Percentiles rank a stretch among this genome's conserved stretches.
Evolutionary conservation across 306 rosid genomes (phyloP).

Genomic region (Coriaria nepalensis): DNA sequence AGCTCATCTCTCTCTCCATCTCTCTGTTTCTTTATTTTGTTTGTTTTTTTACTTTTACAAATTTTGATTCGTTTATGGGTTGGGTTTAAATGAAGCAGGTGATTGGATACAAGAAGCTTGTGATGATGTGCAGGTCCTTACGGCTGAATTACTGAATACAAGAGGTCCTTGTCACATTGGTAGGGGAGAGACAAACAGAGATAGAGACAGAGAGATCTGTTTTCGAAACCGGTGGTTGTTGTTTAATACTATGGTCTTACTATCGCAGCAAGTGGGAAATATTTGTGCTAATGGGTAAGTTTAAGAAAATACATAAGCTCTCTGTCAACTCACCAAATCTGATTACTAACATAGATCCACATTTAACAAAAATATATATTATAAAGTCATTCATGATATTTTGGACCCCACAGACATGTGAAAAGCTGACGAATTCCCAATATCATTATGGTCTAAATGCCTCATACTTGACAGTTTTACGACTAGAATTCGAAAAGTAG

Average conservation of each 20-base stretch:
- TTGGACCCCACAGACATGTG: no score
- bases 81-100: conserved; percentile 16
- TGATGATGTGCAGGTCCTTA: conserved; percentile 10
- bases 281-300: conserved; percentile 2
- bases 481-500: no score
- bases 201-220: not conserved
- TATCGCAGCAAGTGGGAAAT: conserved; percentile 14
- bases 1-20: conserved; percentile 2
- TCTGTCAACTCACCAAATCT: no score
- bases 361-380: no score
- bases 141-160: not conserved
- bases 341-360: no score
- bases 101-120: conserved; percentile 16
- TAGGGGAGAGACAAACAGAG: not conserved
- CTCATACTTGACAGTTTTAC: no score
- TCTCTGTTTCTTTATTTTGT: conserved; percentile 11
- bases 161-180: conserved; percentile 8
- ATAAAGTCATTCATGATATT: no score
- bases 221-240: not conserved
- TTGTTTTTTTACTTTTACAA: conserved; percentile 3
- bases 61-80: conserved; percentile 11
- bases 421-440: no score
- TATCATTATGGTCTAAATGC: no score
- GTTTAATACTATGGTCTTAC: conserved; percentile 9
- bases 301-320: not conserved